Base-by-base conservation (phyloP, 768 basidiomycete species). In the Suillus tomentosus region DNA sequence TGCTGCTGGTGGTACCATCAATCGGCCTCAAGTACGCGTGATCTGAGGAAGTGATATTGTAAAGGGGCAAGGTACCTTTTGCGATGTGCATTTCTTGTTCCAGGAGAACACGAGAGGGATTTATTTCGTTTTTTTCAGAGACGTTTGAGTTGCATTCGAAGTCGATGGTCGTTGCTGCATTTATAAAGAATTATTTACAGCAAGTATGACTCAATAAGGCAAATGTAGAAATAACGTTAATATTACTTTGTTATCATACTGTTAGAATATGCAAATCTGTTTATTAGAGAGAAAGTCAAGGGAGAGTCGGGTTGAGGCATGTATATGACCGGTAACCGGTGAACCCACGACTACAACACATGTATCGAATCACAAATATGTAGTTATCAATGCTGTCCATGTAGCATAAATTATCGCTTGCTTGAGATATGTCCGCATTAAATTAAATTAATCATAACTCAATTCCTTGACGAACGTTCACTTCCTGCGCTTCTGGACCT, bases 391-490 rank as follows among this genome's bases (percentile, higher is more conserved):
- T 15, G 50, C 24, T 51, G 24, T 27, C 50, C 15, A 24, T 17
- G 50, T 31, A 15, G 14, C 50, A 51, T 51, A 31, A 13, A 24
- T 14, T 14, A 24, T 50, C 7, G 27, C 17, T 10, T 15, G 50
- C 24, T 27, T 24, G 27, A 51, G 27, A 51, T 2, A 51, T 51
- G 31, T 53, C 17, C 27, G 15, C 51, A 53, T 53, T 53, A 31
- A 19, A 31, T 31, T 1, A n/a, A 56, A 55, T 59, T 55, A 4
- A 31, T 61, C 5, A 66, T 34, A 9, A 63, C 61, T 67, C 69
- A 61, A 68, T 65, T 67, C 3, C 65, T 65, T 9, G 47, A 53
- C 13, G 65, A 69, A 42, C 69, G 8, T 73, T 37, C 24, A 74
- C 73, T 40, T 69, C 73, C 50, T 66, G 64, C 40, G 64, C 67